Evolutionary conservation across 2,329 filamentous ascomycete genomes (phyloP).

Genomic region (Fusarium sp.): DNA sequence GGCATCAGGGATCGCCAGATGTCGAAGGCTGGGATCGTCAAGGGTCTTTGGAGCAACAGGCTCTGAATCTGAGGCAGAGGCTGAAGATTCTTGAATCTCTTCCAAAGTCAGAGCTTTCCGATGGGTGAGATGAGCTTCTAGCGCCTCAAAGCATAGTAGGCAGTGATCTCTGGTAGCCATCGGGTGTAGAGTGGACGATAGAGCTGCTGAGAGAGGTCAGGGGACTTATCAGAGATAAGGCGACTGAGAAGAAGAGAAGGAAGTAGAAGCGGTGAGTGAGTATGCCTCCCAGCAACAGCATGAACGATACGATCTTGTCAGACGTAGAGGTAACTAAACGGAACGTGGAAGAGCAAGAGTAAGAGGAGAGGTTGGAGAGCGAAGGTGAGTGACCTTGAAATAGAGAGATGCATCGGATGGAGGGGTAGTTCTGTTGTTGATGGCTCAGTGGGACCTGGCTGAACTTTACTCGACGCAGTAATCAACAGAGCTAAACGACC

Average conservation of each 20-base stretch:
- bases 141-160: constrained; percentile 90
- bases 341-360: neutral
- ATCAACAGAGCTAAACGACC: neutral
- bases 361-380: neutral
- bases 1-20: constrained; percentile 48
- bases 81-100: constrained; percentile 75
- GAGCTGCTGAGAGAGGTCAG: constrained; percentile 2
- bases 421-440: constrained; percentile 19
- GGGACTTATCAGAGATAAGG: constrained; percentile 15
- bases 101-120: constrained; percentile 73
- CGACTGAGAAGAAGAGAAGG: constrained; percentile 15
- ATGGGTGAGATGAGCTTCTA: constrained; percentile 78
- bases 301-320: neutral
- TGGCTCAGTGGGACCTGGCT: constrained; percentile 16
- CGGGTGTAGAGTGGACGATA: constrained; percentile 11
- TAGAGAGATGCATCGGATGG: constrained; percentile 7
- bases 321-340: constrained; percentile 5
- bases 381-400: neutral
- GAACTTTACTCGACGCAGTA: neutral
- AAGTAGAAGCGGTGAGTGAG: constrained; percentile 12
- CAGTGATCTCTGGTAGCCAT: constrained; percentile 93
- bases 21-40: constrained; percentile 56
- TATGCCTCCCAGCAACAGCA: constrained; percentile 27
- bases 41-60: constrained; percentile 35
- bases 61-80: constrained; percentile 45